phyloP scores from a whole-genome alignment of 352 stramenopile species.

The Globisporangium echinulatum region DNA sequence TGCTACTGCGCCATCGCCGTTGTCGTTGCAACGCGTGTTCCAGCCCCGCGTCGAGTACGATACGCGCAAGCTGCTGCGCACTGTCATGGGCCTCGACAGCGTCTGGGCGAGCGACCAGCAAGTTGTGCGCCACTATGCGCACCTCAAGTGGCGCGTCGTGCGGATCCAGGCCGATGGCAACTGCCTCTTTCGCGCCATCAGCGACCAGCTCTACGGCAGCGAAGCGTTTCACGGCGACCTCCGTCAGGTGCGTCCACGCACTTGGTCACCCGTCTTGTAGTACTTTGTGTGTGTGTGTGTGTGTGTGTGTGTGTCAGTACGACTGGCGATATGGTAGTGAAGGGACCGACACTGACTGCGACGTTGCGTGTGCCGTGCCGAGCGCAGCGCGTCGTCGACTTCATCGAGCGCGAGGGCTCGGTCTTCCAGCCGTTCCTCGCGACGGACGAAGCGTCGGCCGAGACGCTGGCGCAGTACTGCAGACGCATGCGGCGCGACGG shows the following conservation, averaged over 20 bases:
- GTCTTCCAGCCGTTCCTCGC: constrained; percentile 43
- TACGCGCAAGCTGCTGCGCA: constrained; percentile 13
- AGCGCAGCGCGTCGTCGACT: constrained; percentile 26
- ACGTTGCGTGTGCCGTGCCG: no score
- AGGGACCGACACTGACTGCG: no score
- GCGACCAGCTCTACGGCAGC: constrained; percentile 47
- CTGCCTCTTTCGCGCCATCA: constrained; percentile 52
- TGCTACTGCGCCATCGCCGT: not conserved
- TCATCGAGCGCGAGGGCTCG: constrained; percentile 29
- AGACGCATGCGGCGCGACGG: constrained; percentile 38
- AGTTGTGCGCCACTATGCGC: constrained; percentile 29
- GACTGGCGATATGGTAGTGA: no score
- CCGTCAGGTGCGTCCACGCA: constrained; percentile 12
- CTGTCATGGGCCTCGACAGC: constrained; percentile 12
- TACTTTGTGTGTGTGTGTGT: no score
- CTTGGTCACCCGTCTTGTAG: no score
- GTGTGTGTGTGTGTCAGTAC: no score
- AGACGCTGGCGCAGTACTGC: constrained; percentile 29
- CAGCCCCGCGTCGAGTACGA: constrained; percentile 15
- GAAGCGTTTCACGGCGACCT: constrained; percentile 38
- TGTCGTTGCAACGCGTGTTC: not conserved
- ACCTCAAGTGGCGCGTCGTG: constrained; percentile 24
- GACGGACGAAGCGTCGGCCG: constrained; percentile 5
- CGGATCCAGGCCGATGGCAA: constrained; percentile 35
- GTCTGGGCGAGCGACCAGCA: constrained; percentile 35